These are phyloP conservation scores for Citrus hindsii DNA, from an alignment of 345 rosid species.

Conservation along the genomic window DNA sequence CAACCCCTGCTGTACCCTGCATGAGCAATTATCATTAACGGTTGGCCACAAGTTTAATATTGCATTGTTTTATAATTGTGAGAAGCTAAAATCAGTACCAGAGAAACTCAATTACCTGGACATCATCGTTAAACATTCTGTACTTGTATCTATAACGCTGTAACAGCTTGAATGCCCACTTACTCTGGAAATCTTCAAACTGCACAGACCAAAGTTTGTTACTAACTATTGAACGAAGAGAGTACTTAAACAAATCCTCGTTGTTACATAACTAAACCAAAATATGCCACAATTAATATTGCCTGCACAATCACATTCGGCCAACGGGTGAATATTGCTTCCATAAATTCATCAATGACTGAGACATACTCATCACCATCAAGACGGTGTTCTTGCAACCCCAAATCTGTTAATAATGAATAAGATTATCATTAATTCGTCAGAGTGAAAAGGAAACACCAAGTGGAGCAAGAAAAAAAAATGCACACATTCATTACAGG, in stretches of 20 bases:
- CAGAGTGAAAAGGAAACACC: not conserved
- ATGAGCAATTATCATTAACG: not conserved
- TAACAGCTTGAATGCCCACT: conserved; percentile 98
- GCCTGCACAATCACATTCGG: conserved; percentile 98
- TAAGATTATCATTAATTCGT: conserved; percentile 2
- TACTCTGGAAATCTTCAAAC: conserved; percentile 99
- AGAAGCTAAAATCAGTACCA: conserved; percentile 12
- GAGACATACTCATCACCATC: conserved; percentile 75
- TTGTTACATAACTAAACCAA: conserved; percentile 11
- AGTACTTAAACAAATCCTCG: not conserved
- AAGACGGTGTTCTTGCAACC: conserved; percentile 86
- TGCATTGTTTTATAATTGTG: not conserved
- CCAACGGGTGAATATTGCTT: conserved; percentile 98
- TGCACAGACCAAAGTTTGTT: conserved; percentile 27
- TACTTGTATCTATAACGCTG: conserved; percentile 78
- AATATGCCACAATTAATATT: conserved; percentile 10
- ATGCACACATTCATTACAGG: not conserved
- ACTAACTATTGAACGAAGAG: conserved; percentile 5
- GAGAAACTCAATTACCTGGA: conserved; percentile 62
- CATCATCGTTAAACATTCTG: conserved; percentile 99
- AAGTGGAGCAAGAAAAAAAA: not conserved
- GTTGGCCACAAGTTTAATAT: not conserved
- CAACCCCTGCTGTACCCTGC: conserved; percentile 99
- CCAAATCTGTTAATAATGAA: conserved; percentile 65
- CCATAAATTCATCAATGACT: conserved; percentile 94